Evolutionary conservation across 2,329 filamentous ascomycete genomes (phyloP), one percentile per base, ranked within the genome.

Genomic region (Orbilia quercus): DNA sequence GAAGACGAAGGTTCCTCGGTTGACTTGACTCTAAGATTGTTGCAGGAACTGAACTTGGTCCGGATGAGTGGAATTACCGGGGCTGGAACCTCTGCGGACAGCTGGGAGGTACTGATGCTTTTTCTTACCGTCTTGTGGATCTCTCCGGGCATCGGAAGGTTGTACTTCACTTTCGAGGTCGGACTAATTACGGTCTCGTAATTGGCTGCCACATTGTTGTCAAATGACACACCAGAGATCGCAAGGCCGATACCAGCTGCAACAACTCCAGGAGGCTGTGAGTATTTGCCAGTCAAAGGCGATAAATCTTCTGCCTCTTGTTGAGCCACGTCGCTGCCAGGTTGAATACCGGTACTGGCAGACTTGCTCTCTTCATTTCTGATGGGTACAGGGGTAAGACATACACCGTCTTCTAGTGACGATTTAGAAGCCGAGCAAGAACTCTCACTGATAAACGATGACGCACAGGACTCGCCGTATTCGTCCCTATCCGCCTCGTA

Each of bases 401-500:
- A 57, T 7, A 22, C 11, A 1, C 48, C 51, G 9, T 59, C 44
- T 5, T 7, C 38, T 28, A 34, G 23, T 3, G 45, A 64, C 9
- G 42, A 28, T 11, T 58, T 34, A 1, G 66, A 72, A 7, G 22
- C 47, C 7, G 59, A 47, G 23, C 58, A 59, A 9, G 59, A 64
- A 14, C 67, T 64, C 1, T 23, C 53, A 28, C 67, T 72, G 14
- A 59, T 36, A 16, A 72, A 51, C 9, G 69, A 73, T n/a, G 60
- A 66, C 25, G 44, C 69, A n/a, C 69, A 65, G 16, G 45, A 44
- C 9, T 9, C 53, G 44, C 60, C 65, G 12, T 58, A 36, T 14
- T 69, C 54, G 6, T 60, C 54, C 5, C 60, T 36, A 18, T 69
- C 54, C 1, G 45, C 63, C 31, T 60, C 54, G 45, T 73, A 73